Conservation (phyloP, 73 alveolate species). For the Strombidium stylifer region DNA sequence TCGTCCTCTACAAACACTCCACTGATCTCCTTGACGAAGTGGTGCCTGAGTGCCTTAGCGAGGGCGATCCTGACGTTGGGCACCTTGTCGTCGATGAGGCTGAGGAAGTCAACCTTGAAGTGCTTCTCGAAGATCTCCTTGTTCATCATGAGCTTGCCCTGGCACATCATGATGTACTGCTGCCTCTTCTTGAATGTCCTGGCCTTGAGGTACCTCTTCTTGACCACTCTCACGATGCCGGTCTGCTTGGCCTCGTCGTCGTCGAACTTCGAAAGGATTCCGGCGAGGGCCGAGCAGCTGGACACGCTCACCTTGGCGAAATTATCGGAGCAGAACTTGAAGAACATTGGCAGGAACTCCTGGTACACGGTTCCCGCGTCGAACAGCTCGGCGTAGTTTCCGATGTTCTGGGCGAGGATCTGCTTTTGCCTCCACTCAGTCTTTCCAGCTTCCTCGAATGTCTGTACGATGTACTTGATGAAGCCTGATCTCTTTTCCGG, state of each 20-base stretch:
- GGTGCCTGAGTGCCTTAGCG: conserved; percentile 41
- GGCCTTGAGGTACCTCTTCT: conserved; percentile 42
- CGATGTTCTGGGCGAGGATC: conserved; percentile 50
- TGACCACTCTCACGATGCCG: conserved; percentile 27
- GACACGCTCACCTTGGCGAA: conserved; percentile 44
- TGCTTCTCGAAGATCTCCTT: conserved; percentile 50
- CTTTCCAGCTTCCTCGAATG: conserved; percentile 32
- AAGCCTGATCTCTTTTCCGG: conserved; percentile 41
- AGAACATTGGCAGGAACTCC: conserved; percentile 48
- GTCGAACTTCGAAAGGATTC: conserved; percentile 30
- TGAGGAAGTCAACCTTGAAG: conserved; percentile 35
- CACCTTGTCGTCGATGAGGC: conserved; percentile 46
- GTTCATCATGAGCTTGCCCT: conserved; percentile 47
- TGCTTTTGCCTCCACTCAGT: conserved; percentile 43
- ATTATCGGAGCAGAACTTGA: conserved; percentile 41
- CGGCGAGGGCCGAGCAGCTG: conserved; percentile 29
- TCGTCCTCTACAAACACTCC: conserved; percentile 47
- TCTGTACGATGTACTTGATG: conserved; percentile 25
- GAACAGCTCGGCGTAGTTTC: conserved; percentile 48
- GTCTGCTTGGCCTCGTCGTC: conserved; percentile 31
- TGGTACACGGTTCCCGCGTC: conserved; percentile 39
- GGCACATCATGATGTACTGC: conserved; percentile 46
- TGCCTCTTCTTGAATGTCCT: conserved; percentile 35
- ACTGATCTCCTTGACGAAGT: conserved; percentile 13
- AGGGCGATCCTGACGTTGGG: conserved; percentile 47